Evolutionary conservation across 169 alveolate species (phyloP), one percentile per base, ranked within the genome.

Genomic region (Besnoitia besnoiti): DNA sequence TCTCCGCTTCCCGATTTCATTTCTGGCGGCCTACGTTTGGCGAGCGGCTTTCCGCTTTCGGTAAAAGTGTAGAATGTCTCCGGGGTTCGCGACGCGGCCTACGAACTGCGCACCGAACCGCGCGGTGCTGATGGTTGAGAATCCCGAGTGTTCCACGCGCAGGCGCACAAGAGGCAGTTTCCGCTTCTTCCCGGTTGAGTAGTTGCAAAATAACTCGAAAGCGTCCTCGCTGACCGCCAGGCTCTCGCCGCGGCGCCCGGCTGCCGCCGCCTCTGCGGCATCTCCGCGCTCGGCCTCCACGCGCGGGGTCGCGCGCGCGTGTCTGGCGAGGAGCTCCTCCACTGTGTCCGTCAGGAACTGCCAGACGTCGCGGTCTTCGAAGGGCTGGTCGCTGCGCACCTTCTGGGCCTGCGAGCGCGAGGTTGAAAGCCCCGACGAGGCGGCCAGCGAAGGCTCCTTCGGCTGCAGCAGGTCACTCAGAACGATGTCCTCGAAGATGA

Each of bases 11-110:
- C n/a, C n/a, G n/a, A n/a, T n/a, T n/a, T n/a, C n/a, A n/a, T n/a
- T n/a, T n/a, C n/a, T n/a, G n/a, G 67, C 27, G 27, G 24, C 67
- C 1, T 19, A n/a, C 82, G 82, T 24, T 50, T 27, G 61, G 16
- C 16, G 79, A 7, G 44, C 46, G 91, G 50, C 16, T 7, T 16
- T 14, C 24, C 89, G 75, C 33, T 40, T 91, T 87, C 82, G 85
- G 91, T 80, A 80, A 40, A 91, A 91, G 50, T 44, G 91, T 0
- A 91, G 62, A 1, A 91, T 37, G 77, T 85, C 91, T 37, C 42
- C 90, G 2, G 94, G 94, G 40, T 91, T 91, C 21, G 94, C 94
- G 10, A 91, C 94, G 1, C 85, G 27, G 37, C 94, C 91, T 37
- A 85, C 80, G 44, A 91, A 91, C 87, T 91, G 94, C 16, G 85